phyloP scores from a whole-genome alignment of 1,284 basidiomycete genomes.

The Trametes polyzona region DNA sequence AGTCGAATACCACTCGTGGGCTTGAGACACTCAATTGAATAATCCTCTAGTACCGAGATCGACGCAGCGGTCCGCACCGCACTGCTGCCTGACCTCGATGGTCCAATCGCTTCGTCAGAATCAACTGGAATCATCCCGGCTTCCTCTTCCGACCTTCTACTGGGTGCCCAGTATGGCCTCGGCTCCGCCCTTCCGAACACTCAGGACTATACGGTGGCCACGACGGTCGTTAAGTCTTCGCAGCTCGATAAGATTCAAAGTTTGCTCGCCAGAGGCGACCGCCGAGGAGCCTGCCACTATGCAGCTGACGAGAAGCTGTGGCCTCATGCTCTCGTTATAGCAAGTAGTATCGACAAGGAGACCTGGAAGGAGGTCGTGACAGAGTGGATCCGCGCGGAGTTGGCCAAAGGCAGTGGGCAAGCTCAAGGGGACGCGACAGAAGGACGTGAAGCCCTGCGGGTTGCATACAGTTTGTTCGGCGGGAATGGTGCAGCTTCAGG shows the following conservation, averaged over 20 bases:
- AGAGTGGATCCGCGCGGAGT: slow-evolving; percentile 84
- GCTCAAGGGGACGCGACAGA: slow-evolving; percentile 37
- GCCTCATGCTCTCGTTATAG: slow-evolving; percentile 96
- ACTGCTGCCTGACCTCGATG: slow-evolving; percentile 61
- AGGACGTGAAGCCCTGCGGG: slow-evolving; percentile 74
- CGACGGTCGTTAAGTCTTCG: slow-evolving; percentile 51
- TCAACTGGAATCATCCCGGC: slow-evolving; percentile 25
- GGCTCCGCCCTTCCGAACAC: slow-evolving; percentile 23
- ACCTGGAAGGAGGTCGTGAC: slow-evolving; percentile 91
- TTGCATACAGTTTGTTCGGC: slow-evolving; percentile 87
- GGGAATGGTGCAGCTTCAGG: slow-evolving; percentile 81
- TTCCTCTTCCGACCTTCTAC: slow-evolving; percentile 28
- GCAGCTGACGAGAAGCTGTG: slow-evolving; percentile 90
- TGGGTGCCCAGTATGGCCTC: slow-evolving; percentile 27
- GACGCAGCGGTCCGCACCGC: slow-evolving; percentile 69
- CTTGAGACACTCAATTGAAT: slow-evolving; percentile 5
- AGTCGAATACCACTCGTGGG: slow-evolving; percentile 23
- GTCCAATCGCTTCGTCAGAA: slow-evolving; percentile 24
- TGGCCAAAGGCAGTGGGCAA: slow-evolving; percentile 47
- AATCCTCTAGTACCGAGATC: slow-evolving; percentile 58
- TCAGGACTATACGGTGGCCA: slow-evolving; percentile 29
- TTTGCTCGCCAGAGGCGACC: slow-evolving; percentile 82
- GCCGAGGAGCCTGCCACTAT: slow-evolving; percentile 85
- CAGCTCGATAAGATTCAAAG: slow-evolving; percentile 80
- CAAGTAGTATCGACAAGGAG: slow-evolving; percentile 92